Percentiles rank a stretch among this genome's conserved stretches.
phyloP scores from a whole-genome alignment of 2,329 filamentous ascomycete species.

The Ophiosphaerella narmari region DNA sequence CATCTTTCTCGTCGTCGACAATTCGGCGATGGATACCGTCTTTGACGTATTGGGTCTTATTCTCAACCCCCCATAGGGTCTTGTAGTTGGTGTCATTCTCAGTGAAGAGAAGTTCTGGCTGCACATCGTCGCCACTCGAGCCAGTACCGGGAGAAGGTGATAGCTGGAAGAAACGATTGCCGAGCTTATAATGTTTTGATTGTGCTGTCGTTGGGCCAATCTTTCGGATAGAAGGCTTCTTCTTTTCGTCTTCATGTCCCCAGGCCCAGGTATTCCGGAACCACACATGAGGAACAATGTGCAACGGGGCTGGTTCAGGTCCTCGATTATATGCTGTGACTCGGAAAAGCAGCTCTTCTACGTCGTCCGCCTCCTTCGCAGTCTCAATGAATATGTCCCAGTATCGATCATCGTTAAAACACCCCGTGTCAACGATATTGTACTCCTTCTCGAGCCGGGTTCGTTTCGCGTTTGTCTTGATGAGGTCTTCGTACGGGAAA shows the following conservation, averaged over 20 bases:
- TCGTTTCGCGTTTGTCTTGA: slow-evolving; percentile 80
- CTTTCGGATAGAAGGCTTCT: slow-evolving; percentile 78
- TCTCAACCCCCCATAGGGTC: slow-evolving; percentile 72
- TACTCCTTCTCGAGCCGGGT: slow-evolving; percentile 82
- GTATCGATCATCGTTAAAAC: slow-evolving; percentile 87
- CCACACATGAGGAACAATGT: slow-evolving; percentile 94
- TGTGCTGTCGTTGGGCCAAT: slow-evolving; percentile 70
- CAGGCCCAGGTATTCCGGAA: slow-evolving; percentile 98
- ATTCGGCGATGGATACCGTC: slow-evolving; percentile 92
- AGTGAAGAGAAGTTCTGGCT: slow-evolving; percentile 86
- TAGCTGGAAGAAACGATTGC: slow-evolving; percentile 80
- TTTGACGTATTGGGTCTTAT: slow-evolving; percentile 85
- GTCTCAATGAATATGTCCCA: slow-evolving; percentile 98
- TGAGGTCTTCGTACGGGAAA: slow-evolving; percentile 89
- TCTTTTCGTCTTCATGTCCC: slow-evolving; percentile 75
- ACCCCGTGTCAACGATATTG: slow-evolving; percentile 85
- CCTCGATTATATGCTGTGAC: slow-evolving; percentile 96
- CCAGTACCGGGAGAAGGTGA: slow-evolving; percentile 90
- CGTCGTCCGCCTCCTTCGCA: slow-evolving; percentile 89
- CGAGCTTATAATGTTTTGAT: slow-evolving; percentile 79
- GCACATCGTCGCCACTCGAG: slow-evolving; percentile 76
- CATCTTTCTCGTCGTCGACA: slow-evolving; percentile 77
- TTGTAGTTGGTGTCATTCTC: slow-evolving; percentile 94
- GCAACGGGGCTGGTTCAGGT: slow-evolving; percentile 84
- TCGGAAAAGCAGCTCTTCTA: slow-evolving; percentile 89